phyloP scores from a whole-genome alignment of 768 basidiomycete species.

The Serendipita vermifera region DNA sequence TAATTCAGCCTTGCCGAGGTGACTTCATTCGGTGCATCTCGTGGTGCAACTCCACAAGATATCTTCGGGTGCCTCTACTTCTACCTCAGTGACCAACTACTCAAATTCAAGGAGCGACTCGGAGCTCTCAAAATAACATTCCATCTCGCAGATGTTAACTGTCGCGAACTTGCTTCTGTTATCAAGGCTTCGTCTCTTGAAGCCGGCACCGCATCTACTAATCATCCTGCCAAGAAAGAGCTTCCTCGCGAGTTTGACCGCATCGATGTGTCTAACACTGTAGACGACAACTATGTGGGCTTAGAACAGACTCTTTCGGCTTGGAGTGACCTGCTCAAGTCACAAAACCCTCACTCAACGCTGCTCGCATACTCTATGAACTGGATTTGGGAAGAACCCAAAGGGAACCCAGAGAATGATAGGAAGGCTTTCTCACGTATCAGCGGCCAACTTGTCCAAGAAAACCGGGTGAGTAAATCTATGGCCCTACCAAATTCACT shows the following conservation, averaged over 20 bases:
- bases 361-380: slow-evolving; percentile 39
- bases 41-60: slow-evolving; percentile 31
- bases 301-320: slow-evolving; percentile 23
- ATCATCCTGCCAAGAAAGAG: too few relatives aligned
- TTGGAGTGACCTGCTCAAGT: slow-evolving; percentile 30
- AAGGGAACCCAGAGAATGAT: slow-evolving; percentile 9
- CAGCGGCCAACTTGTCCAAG: too few relatives aligned
- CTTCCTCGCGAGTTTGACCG: too few relatives aligned
- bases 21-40: slow-evolving; percentile 26
- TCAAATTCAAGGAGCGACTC: slow-evolving; percentile 27
- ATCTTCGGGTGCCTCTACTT: slow-evolving; percentile 41
- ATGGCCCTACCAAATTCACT: too few relatives aligned
- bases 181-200: slow-evolving; percentile 20
- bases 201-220: slow-evolving; percentile 15
- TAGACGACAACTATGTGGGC: slow-evolving; percentile 33
- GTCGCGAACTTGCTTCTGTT: slow-evolving; percentile 29
- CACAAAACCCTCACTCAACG: slow-evolving; percentile 20
- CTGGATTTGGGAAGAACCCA: slow-evolving; percentile 23
- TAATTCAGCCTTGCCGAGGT: slow-evolving; percentile 29
- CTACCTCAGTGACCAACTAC: slow-evolving; percentile 30
- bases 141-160: slow-evolving; percentile 26
- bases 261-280: slow-evolving; percentile 38
- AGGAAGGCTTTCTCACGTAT: background rate
- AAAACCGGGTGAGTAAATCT: too few relatives aligned
- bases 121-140: slow-evolving; percentile 26